These are phyloP conservation scores for Botrytis medusae DNA, from an alignment of 2,329 filamentous ascomycete genomes.

Conservation along the genomic window DNA sequence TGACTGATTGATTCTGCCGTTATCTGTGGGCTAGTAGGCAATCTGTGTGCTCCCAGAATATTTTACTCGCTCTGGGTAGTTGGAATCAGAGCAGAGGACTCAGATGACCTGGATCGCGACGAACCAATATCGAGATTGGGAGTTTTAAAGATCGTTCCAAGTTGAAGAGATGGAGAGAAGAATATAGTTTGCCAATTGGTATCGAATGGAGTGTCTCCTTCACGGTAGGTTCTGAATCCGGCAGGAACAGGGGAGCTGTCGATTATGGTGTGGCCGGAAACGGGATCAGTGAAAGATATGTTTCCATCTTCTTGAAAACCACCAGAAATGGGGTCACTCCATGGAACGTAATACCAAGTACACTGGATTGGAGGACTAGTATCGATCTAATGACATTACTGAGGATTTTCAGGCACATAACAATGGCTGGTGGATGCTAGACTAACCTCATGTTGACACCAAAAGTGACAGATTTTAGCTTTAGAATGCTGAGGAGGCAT, in stretches of 20 bases:
- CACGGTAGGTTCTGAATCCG: no score
- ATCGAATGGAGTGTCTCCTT: background rate
- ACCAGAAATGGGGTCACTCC: no score
- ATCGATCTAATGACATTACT: background rate
- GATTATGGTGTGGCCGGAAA: background rate
- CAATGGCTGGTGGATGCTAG: background rate
- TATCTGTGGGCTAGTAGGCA: background rate
- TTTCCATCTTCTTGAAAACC: background rate
- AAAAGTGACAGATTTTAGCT: slow-evolving; percentile 6
- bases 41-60: background rate
- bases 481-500: slow-evolving; percentile 8
- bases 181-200: background rate
- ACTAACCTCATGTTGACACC: slow-evolving; percentile 6
- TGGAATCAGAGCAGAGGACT: background rate
- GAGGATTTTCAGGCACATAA: background rate
- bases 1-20: background rate
- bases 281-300: background rate
- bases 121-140: background rate
- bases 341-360: background rate
- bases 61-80: background rate
- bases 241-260: background rate
- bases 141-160: background rate
- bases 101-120: background rate
- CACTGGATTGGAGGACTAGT: background rate
- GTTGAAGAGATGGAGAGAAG: background rate